Evolutionary conservation across 371 early-diverging fungal species (phyloP), one percentile per base, ranked within the genome.

Genomic region (Lichtheimia hyalospora): DNA sequence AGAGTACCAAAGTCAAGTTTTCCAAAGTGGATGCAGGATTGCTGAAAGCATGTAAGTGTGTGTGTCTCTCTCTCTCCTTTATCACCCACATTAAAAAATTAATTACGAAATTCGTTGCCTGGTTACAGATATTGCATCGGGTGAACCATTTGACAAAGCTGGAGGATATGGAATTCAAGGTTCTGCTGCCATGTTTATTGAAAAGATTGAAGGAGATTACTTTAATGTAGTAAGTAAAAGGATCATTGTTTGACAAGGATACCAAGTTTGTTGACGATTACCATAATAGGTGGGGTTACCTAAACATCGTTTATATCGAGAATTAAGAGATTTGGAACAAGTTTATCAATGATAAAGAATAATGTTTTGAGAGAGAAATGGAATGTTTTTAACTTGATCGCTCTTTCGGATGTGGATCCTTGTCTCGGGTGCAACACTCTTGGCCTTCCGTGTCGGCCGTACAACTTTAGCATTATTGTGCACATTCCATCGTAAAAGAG

Each of bases 121-220:
- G 39, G 44, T 55, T 28, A 68, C 62, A 81, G 81, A 81, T 49
- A 61, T 81, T 57, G 65, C 58, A 24, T 66, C 74, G 34, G 74
- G 76, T 44, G 78, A 81, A 54, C 73, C 78, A 23, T 71, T 77
- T 64, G 93, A 90, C 64, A 94, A 94, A 78, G 92, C 95, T 12
- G 95, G 95, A 7, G 88, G 82, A 2, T 95, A 95, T 67, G 95
- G 92, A 5, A 90, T 90, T 67, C 95, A 94, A 77, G 86, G 88
- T 12, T 68, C 84, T 16, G 93, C 89, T 8, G 67, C 90, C 5
- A 60, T 89, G 52, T 84, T 95, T 62, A 80, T 95, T 27, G 77
- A 83, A 65, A 72, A 82, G n/a, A 92, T 94, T 54, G 66, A 87
- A 7, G 94, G 94, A 24, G 88, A 88, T 58, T 86, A 81, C 48